Evolutionary conservation across 208 protist species (phyloP).

Genomic region (Crithidia fasciculata): DNA sequence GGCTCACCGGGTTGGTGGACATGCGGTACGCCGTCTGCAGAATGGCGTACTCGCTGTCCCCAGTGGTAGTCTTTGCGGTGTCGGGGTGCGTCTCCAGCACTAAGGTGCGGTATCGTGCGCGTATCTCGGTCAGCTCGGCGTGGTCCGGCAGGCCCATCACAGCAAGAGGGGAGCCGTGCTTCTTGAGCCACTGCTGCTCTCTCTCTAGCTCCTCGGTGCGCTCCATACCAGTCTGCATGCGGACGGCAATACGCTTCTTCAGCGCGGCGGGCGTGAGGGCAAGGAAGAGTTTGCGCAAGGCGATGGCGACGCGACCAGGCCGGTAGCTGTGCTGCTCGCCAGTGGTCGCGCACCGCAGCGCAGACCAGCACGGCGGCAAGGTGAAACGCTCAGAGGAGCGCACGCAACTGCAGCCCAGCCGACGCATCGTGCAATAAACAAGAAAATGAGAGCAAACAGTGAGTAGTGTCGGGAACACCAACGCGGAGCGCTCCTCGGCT

Average conservation of each 20-base stretch:
- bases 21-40: conserved; percentile 80
- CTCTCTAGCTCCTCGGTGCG: conserved; percentile 58
- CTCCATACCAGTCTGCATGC: conserved; percentile 72
- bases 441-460: too few relatives aligned
- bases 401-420: not conserved
- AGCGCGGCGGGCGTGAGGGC: conserved; percentile 37
- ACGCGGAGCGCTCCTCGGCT: too few relatives aligned
- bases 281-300: conserved; percentile 50
- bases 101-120: conserved; percentile 71
- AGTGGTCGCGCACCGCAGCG: conserved; percentile 44
- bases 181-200: conserved; percentile 75
- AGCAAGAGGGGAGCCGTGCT: conserved; percentile 75
- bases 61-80: conserved; percentile 39
- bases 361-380: conserved; percentile 10
- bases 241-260: conserved; percentile 44
- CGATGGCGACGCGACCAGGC: conserved; percentile 51
- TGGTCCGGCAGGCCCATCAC: conserved; percentile 87
- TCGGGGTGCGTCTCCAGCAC: conserved; percentile 83
- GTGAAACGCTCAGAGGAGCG: not conserved
- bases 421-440: not conserved
- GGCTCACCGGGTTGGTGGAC: conserved; percentile 61
- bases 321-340: conserved; percentile 74
- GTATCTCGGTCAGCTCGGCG: conserved; percentile 68
- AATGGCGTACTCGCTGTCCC: conserved; percentile 55
- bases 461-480: too few relatives aligned